phyloP scores from a whole-genome alignment of 2,329 filamentous ascomycete species.

The Lasiodiplodia hormozganensis region DNA sequence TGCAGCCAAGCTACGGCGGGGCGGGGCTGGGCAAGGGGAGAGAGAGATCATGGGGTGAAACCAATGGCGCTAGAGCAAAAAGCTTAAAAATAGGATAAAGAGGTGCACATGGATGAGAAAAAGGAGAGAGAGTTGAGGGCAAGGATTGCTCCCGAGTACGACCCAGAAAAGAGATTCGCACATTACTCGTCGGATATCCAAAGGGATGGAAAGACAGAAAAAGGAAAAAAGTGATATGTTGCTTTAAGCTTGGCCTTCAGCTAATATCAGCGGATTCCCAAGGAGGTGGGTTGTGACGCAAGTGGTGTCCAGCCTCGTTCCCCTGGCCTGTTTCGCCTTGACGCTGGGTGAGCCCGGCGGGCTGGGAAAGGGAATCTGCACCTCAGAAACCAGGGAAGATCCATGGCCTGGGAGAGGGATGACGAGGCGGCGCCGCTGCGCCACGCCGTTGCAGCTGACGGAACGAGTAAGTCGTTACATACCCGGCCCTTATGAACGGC shows the following conservation, averaged over 20 bases:
- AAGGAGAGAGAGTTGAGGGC: background rate
- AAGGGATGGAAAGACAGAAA: background rate
- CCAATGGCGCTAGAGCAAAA: background rate
- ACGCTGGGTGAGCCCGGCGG: slow-evolving; percentile 4
- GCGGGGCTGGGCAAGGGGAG: background rate
- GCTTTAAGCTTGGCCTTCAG: background rate
- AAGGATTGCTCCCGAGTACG: background rate
- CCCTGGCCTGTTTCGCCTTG: slow-evolving; percentile 18
- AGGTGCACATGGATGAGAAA: background rate
- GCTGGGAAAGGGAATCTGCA: background rate
- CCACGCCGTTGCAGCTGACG: background rate
- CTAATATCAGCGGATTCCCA: background rate
- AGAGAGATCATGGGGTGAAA: background rate
- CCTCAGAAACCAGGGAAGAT: background rate
- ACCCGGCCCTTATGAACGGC: background rate
- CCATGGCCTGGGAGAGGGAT: background rate
- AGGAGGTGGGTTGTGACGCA: slow-evolving; percentile 13
- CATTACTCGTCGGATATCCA: too few relatives aligned
- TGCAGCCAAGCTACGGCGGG: background rate
- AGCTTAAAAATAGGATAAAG: background rate
- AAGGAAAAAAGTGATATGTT: background rate
- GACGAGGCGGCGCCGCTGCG: background rate
- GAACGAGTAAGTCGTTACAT: background rate
- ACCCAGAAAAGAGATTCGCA: too few relatives aligned
- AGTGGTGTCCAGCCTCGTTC: background rate